phyloP scores from a whole-genome alignment of 2,329 filamentous ascomycete species.

The Arthrinium phaeospermum region DNA sequence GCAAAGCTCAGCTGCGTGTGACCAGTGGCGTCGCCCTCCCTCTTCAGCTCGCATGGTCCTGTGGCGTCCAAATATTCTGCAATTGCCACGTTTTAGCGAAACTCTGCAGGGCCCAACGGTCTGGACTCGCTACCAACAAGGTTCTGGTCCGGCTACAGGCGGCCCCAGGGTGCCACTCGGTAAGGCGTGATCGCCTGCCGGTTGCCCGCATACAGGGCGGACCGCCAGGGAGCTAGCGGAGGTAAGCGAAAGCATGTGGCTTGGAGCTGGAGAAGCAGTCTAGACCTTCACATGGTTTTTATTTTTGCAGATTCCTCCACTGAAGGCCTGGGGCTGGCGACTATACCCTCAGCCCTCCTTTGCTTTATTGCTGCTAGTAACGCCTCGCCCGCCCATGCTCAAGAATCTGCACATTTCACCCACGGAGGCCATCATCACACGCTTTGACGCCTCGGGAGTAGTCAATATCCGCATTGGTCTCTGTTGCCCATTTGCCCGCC shows the following conservation, averaged over 20 bases:
- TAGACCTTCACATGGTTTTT: background rate
- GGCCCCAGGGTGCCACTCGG: background rate
- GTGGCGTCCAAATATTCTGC: background rate
- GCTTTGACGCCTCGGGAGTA: background rate
- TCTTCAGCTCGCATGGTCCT: background rate
- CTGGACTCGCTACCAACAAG: background rate
- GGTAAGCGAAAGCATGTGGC: background rate
- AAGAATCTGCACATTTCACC: background rate
- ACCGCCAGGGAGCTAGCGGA: background rate
- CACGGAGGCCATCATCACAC: background rate
- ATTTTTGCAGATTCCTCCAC: background rate
- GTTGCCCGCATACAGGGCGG: conserved; percentile 4
- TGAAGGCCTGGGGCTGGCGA: background rate
- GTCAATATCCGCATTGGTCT: background rate
- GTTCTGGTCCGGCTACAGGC: background rate
- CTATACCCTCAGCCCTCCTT: background rate
- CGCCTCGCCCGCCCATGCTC: background rate
- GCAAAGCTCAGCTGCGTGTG: background rate
- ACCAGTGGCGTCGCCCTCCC: background rate
- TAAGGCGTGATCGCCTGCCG: background rate
- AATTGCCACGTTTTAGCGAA: conserved; percentile 6
- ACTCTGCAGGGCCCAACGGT: conserved; percentile 1
- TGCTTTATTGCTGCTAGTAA: background rate
- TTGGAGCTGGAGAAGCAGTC: background rate
- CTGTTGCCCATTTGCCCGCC: background rate